Evolutionary conservation across 2,329 filamentous ascomycete genomes (phyloP).

Genomic region (Cadophora sp.): DNA sequence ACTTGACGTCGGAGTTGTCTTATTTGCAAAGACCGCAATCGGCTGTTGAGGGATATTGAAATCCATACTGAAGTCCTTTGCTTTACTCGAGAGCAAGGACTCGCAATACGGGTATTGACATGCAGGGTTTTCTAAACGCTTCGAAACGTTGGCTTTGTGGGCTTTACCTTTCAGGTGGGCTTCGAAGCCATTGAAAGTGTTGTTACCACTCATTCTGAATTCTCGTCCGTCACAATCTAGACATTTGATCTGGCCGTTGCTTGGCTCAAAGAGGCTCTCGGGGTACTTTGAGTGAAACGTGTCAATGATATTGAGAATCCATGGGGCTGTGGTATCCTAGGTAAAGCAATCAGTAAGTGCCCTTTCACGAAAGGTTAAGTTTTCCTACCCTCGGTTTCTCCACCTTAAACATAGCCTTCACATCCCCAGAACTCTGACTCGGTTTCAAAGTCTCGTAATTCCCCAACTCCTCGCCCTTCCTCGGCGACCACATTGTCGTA

Average conservation of each 20-base stretch:
- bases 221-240: constrained; percentile 1
- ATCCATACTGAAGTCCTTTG: constrained; percentile 4
- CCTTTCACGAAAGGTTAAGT: background rate
- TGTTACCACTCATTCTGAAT: too few species aligned
- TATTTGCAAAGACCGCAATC: constrained; percentile 10
- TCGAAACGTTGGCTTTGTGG: constrained; percentile 2
- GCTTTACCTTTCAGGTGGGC: constrained; percentile 21
- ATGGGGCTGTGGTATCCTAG: constrained; percentile 11
- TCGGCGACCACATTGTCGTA: background rate
- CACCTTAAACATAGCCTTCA: background rate
- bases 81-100: background rate
- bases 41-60: constrained; percentile 8
- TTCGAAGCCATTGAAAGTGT: constrained; percentile 9
- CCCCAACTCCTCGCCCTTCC: background rate
- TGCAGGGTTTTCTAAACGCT: too few species aligned
- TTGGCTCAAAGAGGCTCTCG: constrained; percentile 11
- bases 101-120: too few species aligned
- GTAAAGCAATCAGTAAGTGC: background rate
- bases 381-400: constrained; percentile 14
- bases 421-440: background rate
- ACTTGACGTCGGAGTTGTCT: background rate
- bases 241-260: constrained; percentile 23
- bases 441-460: background rate
- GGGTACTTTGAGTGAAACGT: constrained; percentile 16
- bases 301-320: constrained; percentile 1